Base-by-base conservation (phyloP, 2,329 filamentous ascomycete genomes). In the Alternaria arborescens region DNA sequence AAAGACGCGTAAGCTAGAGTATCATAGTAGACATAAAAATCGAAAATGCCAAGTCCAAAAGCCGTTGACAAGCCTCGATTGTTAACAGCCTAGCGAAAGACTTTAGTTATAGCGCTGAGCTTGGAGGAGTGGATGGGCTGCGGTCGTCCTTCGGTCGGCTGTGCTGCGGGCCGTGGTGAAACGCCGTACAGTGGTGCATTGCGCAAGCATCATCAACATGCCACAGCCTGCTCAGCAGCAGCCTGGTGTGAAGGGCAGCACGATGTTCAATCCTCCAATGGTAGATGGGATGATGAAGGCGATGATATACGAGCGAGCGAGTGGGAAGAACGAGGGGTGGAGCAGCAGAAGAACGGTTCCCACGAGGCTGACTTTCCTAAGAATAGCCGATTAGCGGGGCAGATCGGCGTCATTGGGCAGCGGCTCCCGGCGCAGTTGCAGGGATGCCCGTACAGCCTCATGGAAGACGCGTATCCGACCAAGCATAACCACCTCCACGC, bases 361-460 rank as follows among this genome's bases (percentile, higher is more conserved):
- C 50, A 41, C 50, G 44, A 57, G 60, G 51, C 52, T 62, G 50
- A 36, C 41, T 38, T 16, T 32, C 22, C 58, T 50, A 58, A 59
- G 43, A 46, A 57, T 65, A 65, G 56, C 22, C 14, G 22, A 42
- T 36, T 34, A 40, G 34, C 38, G 55, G 48, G 47, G 40, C 56
- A 38, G 54, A 32, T 41, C 24, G 30, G 44, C 62, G 59, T 57
- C 55, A 64, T 64, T 56, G 62, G 58, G 47, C 55, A 55, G 36
- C 55, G 43, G 52, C 48, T 47, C 50, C 59, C 52, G 55, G 47
- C 42, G 52, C 53, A 59, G n/a, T 30, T 58, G 51, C 62, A 65
- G 60, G 62, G 62, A 51, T 58, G 38, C 5, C 28, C 24, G 58
- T 64, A 59, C 56, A 59, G 60, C 56, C 56, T 55, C 60, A 53